These are phyloP conservation scores for Cymbopogon citratus DNA, from an alignment of 176 grass and related monocot species.

Conservation along the genomic window DNA sequence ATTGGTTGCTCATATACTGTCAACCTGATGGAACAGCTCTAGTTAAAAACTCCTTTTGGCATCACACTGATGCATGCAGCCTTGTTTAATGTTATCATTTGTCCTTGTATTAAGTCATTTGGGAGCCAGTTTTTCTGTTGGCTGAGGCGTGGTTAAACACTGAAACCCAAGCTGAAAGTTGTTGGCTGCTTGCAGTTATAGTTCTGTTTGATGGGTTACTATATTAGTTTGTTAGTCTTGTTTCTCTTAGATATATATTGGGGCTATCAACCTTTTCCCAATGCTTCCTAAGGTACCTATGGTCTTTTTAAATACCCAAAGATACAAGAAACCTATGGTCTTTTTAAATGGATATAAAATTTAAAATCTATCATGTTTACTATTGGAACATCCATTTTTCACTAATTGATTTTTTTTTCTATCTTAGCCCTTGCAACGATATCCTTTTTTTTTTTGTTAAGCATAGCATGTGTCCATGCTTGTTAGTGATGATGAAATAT, in stretches of 20 bases:
- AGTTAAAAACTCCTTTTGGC: background rate
- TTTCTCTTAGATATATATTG: background rate
- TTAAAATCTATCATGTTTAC: background rate
- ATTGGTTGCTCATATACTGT: slow-evolving; percentile 9
- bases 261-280: background rate
- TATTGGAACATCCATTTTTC: background rate
- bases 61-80: too few species aligned
- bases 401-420: slow-evolving; percentile 11
- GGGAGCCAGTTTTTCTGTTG: slow-evolving; percentile 7
- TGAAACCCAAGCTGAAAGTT: background rate
- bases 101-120: background rate
- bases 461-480: background rate
- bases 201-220: background rate
- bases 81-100: background rate
- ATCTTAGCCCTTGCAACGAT: background rate
- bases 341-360: background rate
- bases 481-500: background rate
- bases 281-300: background rate
- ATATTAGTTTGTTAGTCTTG: background rate
- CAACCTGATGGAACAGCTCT: background rate
- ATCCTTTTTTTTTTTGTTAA: background rate
- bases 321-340: background rate
- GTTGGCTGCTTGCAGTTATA: background rate
- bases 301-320: background rate
- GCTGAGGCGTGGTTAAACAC: background rate